Conservation (phyloP, 2,329 filamentous ascomycete genomes). For the Reticulascus tulasneorum region DNA sequence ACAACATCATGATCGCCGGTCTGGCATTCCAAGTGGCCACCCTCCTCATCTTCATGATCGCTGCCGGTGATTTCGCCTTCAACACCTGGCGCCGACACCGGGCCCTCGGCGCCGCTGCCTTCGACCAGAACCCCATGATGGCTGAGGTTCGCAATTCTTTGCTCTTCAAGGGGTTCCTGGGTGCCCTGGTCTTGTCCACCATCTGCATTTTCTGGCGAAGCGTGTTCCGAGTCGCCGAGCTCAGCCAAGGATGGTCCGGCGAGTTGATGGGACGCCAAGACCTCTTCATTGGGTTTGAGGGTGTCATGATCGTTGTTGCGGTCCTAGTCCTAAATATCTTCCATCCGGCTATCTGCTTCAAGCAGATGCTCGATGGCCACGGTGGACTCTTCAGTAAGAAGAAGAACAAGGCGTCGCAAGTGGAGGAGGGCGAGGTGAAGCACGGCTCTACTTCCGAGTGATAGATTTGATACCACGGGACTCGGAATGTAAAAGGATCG, state of each 20-base stretch:
- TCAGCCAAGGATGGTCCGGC: conserved; percentile 60
- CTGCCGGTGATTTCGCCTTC: conserved; percentile 47
- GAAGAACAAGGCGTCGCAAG: too few species aligned
- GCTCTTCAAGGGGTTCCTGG: conserved; percentile 50
- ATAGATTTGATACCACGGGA: too few species aligned
- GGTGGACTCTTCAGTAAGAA: too few species aligned
- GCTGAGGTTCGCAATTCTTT: conserved; percentile 33
- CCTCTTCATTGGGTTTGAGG: conserved; percentile 57
- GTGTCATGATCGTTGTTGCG: conserved; percentile 46
- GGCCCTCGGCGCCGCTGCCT: conserved; percentile 25
- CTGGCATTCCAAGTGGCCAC: conserved; percentile 58
- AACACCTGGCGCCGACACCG: conserved; percentile 33
- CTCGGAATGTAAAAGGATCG: too few species aligned
- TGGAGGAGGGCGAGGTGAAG: too few species aligned
- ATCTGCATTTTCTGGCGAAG: conserved; percentile 61
- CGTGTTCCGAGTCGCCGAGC: conserved; percentile 62
- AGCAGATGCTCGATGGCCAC: conserved; percentile 21
- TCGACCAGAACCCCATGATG: conserved; percentile 33
- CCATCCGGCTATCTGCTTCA: conserved; percentile 32
- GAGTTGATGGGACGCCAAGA: conserved; percentile 51
- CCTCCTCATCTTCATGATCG: conserved; percentile 48
- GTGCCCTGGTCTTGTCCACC: conserved; percentile 54
- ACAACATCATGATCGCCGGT: conserved; percentile 63
- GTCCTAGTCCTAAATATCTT: conserved; percentile 40
- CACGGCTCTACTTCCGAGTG: too few species aligned